These are phyloP conservation scores for Solanum rostratum DNA, from an alignment of 257 asterid genomes.

Conservation along the genomic window DNA sequence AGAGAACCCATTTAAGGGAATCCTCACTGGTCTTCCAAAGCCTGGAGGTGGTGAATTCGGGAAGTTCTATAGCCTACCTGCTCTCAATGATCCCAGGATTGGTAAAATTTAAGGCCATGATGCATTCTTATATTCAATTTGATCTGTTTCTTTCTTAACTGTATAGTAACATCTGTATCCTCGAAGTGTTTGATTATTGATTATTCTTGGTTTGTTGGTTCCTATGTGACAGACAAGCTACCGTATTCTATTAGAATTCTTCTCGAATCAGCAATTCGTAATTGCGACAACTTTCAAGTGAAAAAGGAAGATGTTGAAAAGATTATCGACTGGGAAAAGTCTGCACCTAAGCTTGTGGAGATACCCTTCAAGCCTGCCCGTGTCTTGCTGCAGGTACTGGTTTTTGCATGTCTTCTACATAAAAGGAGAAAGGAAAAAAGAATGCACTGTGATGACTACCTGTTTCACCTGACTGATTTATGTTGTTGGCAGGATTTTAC, in stretches of 20 bases:
- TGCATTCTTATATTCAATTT: background rate
- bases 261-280: slow-evolving; percentile 91
- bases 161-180: background rate
- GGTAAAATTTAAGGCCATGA: slow-evolving; percentile 23
- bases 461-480: slow-evolving; percentile 6
- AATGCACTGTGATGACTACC: background rate
- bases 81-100: slow-evolving; percentile 78
- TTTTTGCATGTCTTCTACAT: background rate
- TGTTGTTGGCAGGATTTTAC: slow-evolving; percentile 66
- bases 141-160: background rate
- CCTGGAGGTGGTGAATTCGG: slow-evolving; percentile 96
- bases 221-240: slow-evolving; percentile 54
- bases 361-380: slow-evolving; percentile 99
- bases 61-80: slow-evolving; percentile 78
- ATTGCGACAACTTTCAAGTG: slow-evolving; percentile 93
- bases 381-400: slow-evolving; percentile 76
- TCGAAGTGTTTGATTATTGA: background rate
- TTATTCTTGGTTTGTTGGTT: background rate
- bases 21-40: slow-evolving; percentile 70
- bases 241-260: slow-evolving; percentile 91
- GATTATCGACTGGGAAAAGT: slow-evolving; percentile 84
- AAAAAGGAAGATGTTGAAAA: slow-evolving; percentile 81
- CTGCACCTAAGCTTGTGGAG: slow-evolving; percentile 81
- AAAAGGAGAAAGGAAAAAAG: background rate
- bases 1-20: slow-evolving; percentile 70